Percentiles rank a stretch among this genome's conserved stretches.
These are phyloP conservation scores for Vinca major DNA, from an alignment of 305 asterid genomes.

Conservation along the genomic window DNA sequence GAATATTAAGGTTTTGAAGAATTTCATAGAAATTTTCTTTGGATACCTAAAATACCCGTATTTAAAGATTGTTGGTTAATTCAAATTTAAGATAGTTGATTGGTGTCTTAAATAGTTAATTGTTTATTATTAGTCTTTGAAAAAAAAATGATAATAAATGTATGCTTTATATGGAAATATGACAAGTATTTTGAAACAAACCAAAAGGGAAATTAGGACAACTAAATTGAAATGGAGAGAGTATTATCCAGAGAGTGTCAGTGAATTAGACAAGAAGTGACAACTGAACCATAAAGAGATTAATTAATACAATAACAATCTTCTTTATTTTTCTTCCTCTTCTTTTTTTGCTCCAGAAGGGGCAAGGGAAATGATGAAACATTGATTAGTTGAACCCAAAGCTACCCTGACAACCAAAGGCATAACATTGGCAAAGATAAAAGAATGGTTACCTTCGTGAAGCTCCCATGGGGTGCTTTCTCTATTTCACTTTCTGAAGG, in stretches of 20 bases:
- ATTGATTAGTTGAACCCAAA: neutral
- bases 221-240: too few species aligned
- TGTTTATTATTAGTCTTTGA: too few species aligned
- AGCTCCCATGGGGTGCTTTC: conserved; percentile 54
- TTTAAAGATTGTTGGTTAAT: too few species aligned
- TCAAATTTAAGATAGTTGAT: too few species aligned
- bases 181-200: too few species aligned
- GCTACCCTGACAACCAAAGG: neutral
- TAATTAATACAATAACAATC: neutral
- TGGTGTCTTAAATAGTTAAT: too few species aligned
- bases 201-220: too few species aligned
- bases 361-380: neutral
- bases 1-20: too few species aligned
- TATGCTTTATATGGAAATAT: too few species aligned
- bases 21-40: too few species aligned
- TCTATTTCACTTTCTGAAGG: conserved; percentile 34
- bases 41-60: too few species aligned
- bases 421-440: neutral
- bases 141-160: too few species aligned
- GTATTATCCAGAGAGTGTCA: neutral
- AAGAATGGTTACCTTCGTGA: conserved; percentile 40
- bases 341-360: neutral
- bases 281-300: neutral
- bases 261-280: neutral
- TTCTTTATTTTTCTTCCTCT: neutral